Evolutionary conservation across 2,329 filamentous ascomycete species (phyloP).

Genomic region (Clarireedia sp.): DNA sequence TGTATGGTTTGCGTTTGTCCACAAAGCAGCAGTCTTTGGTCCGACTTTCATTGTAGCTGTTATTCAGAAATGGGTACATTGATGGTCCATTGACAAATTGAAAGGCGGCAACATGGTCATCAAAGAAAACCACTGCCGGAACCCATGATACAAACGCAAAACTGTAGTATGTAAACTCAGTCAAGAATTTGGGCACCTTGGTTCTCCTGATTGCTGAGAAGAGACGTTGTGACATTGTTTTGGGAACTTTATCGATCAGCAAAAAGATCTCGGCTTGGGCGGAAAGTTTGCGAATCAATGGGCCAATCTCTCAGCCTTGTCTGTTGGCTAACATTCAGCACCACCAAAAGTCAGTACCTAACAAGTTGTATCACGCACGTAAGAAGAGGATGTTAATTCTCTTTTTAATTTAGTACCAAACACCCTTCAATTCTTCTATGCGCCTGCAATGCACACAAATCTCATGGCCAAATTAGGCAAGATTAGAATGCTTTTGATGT

Average conservation of each 20-base stretch:
- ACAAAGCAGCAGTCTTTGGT: conserved; percentile 49
- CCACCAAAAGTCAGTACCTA: too few relatives aligned
- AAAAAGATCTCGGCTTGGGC: background rate
- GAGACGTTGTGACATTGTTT: conserved; percentile 11
- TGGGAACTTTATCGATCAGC: background rate
- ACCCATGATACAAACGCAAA: conserved; percentile 52
- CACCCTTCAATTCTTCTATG: conserved; percentile 14
- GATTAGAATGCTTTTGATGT: conserved; percentile 16
- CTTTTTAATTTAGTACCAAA: background rate
- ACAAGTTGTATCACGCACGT: too few relatives aligned
- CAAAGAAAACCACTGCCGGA: conserved; percentile 53
- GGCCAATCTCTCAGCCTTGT: background rate
- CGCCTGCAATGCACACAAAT: conserved; percentile 27
- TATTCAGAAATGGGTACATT: conserved; percentile 73
- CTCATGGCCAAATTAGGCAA: conserved; percentile 1
- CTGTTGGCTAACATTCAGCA: background rate
- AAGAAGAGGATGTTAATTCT: background rate
- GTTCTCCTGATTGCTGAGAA: conserved; percentile 16
- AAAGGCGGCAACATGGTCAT: conserved; percentile 51
- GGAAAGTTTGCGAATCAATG: background rate
- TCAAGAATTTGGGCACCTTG: conserved; percentile 14
- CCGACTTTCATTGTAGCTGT: conserved; percentile 50
- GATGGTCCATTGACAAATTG: conserved; percentile 53
- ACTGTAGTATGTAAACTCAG: conserved; percentile 37
- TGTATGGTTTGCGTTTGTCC: conserved; percentile 49